Conservation (phyloP, 2,329 filamentous ascomycete genomes). For the Calonectria montana region DNA sequence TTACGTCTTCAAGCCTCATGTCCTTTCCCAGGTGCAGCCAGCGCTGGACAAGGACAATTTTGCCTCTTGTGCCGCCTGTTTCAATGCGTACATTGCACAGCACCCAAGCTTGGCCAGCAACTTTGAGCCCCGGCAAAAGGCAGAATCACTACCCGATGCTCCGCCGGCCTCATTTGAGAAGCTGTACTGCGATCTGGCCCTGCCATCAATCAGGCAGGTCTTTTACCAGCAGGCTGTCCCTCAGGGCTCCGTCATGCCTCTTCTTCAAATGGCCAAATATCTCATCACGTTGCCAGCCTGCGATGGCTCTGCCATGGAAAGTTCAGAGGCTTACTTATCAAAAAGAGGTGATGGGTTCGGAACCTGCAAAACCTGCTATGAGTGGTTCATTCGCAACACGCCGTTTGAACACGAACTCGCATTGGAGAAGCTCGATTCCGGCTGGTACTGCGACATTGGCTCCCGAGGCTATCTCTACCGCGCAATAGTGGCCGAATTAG, state of each 20-base stretch:
- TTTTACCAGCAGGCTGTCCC: background rate
- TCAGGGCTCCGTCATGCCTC: background rate
- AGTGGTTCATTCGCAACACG: slow-evolving; percentile 11
- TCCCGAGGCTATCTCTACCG: slow-evolving; percentile 7
- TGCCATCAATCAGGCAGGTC: background rate
- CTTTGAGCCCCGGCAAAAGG: background rate
- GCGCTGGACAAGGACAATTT: background rate
- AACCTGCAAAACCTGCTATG: slow-evolving; percentile 5
- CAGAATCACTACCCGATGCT: background rate
- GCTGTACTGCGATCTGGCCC: slow-evolving; percentile 4
- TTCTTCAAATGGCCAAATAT: background rate
- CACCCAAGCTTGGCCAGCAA: background rate
- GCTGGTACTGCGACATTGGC: slow-evolving; percentile 15
- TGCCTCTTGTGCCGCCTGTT: background rate
- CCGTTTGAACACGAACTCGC: background rate
- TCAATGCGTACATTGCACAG: background rate
- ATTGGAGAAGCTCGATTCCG: background rate
- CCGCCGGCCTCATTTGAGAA: slow-evolving; percentile 5
- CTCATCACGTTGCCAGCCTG: background rate
- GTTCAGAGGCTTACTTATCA: background rate
- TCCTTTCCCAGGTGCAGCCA: slow-evolving; percentile 5
- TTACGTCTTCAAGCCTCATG: background rate
- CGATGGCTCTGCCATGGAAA: background rate
- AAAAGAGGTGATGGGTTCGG: slow-evolving; percentile 10
- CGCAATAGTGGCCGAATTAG: background rate